phyloP scores from a whole-genome alignment of 805 yeast genomes.

The Yamadazyma ubonensis region DNA sequence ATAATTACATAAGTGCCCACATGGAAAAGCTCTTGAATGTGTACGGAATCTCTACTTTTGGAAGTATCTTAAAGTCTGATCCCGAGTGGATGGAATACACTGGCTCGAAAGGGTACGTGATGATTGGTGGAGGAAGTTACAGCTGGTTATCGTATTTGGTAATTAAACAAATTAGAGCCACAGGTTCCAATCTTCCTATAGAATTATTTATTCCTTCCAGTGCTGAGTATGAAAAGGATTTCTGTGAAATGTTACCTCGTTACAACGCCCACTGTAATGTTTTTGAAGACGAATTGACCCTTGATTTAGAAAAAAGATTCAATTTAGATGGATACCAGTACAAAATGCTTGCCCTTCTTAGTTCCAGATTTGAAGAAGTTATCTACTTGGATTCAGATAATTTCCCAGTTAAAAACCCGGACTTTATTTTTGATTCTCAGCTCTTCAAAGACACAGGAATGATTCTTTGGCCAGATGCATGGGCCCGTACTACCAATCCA shows the following conservation, averaged over 20 bases:
- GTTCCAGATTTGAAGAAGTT: slow-evolving; percentile 53
- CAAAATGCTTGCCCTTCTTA: slow-evolving; percentile 58
- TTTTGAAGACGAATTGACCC: slow-evolving; percentile 30
- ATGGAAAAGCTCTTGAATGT: slow-evolving; percentile 28
- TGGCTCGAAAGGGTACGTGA: slow-evolving; percentile 40
- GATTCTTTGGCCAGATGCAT: slow-evolving; percentile 67
- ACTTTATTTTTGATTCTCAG: slow-evolving; percentile 45
- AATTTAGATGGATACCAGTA: slow-evolving; percentile 48
- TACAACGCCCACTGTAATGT: slow-evolving; percentile 48
- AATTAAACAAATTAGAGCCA: slow-evolving; percentile 44
- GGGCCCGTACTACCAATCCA: slow-evolving; percentile 70
- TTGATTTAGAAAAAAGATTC: slow-evolving; percentile 17
- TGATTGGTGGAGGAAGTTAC: slow-evolving; percentile 54
- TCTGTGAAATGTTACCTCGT: slow-evolving; percentile 47
- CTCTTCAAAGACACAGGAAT: slow-evolving; percentile 48
- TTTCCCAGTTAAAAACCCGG: slow-evolving; percentile 43
- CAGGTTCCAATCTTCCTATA: slow-evolving; percentile 48
- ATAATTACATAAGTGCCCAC: slow-evolving; percentile 29
- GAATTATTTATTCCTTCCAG: slow-evolving; percentile 48
- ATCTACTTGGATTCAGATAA: slow-evolving; percentile 53
- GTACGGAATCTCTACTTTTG: slow-evolving; percentile 32
- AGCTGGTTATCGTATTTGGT: slow-evolving; percentile 51
- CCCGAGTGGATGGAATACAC: slow-evolving; percentile 41
- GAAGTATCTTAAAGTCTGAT: slow-evolving; percentile 28
- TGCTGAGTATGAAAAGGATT: slow-evolving; percentile 45